Percentiles rank a stretch among this genome's conserved stretches.
Conservation (phyloP, 1,139 yeast species). For the Candida sojae region DNA sequence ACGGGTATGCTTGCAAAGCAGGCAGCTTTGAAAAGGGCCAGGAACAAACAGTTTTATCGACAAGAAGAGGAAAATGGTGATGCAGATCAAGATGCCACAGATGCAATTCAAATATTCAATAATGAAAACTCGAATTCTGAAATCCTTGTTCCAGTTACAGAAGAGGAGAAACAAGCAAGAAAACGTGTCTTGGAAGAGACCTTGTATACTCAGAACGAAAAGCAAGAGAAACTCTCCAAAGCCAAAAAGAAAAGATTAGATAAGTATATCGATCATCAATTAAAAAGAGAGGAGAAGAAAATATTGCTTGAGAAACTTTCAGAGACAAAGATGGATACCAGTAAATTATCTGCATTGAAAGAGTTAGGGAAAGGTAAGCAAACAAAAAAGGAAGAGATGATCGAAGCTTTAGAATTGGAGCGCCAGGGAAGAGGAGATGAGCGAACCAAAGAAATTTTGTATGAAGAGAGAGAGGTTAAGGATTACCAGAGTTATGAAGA, state of each 20-base stretch:
- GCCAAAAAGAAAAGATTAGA: conserved; percentile 78
- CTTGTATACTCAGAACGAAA: conserved; percentile 53
- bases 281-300: conserved; percentile 87
- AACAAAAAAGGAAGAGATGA: conserved; percentile 68
- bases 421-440: conserved; percentile 73
- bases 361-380: conserved; percentile 75
- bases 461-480: conserved; percentile 67
- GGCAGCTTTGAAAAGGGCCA: conserved; percentile 63
- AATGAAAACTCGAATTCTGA: conserved; percentile 60
- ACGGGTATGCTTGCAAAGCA: conserved; percentile 83
- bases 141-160: conserved; percentile 50
- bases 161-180: conserved; percentile 60
- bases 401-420: conserved; percentile 76
- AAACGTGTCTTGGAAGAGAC: conserved; percentile 66
- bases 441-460: conserved; percentile 59
- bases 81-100: conserved; percentile 13
- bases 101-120: conserved; percentile 5
- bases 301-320: conserved; percentile 71
- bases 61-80: conserved; percentile 31
- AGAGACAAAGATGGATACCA: conserved; percentile 71
- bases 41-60: conserved; percentile 67
- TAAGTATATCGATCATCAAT: conserved; percentile 82
- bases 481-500: conserved; percentile 58
- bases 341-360: conserved; percentile 68
- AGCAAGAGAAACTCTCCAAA: conserved; percentile 67